phyloP scores from a whole-genome alignment of 192 early-diverging fungal species.

The Gaertneriomyces sp. region DNA sequence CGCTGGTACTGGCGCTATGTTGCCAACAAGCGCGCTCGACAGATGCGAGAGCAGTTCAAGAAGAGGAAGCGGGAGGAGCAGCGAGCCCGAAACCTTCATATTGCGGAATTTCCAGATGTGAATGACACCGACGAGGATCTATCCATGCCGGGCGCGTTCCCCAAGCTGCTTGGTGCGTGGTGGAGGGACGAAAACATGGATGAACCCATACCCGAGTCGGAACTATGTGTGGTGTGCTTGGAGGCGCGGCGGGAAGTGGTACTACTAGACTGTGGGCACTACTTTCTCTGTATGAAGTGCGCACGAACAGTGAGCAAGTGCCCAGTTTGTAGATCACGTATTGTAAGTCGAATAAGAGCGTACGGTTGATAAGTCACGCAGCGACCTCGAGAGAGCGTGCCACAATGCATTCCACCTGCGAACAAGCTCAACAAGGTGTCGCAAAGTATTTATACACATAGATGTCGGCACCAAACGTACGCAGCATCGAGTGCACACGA shows the following conservation, averaged over 20 bases:
- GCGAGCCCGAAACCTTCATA: background rate
- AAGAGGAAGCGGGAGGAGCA: background rate
- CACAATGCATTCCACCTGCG: too few relatives aligned
- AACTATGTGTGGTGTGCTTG: background rate
- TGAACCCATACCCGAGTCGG: background rate
- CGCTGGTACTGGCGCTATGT: background rate
- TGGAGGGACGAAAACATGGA: background rate
- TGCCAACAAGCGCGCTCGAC: background rate
- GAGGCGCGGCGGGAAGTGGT: background rate
- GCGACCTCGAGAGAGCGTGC: too few relatives aligned
- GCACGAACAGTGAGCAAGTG: background rate
- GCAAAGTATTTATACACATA: too few relatives aligned
- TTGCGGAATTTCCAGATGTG: too few relatives aligned
- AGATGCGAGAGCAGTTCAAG: background rate
- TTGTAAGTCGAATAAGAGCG: background rate
- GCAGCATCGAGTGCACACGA: too few relatives aligned
- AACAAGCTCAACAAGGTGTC: too few relatives aligned
- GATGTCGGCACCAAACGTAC: too few relatives aligned
- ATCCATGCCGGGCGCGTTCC: too few relatives aligned
- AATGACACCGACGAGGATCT: too few relatives aligned
- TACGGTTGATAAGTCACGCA: background rate
- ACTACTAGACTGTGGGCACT: conserved; percentile 2
- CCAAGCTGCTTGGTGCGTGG: too few relatives aligned
- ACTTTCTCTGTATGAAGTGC: background rate
- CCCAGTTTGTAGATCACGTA: conserved; percentile 1